Evolutionary conservation across 306 rosid genomes (phyloP).

Genomic region (Rosa chinensis): DNA sequence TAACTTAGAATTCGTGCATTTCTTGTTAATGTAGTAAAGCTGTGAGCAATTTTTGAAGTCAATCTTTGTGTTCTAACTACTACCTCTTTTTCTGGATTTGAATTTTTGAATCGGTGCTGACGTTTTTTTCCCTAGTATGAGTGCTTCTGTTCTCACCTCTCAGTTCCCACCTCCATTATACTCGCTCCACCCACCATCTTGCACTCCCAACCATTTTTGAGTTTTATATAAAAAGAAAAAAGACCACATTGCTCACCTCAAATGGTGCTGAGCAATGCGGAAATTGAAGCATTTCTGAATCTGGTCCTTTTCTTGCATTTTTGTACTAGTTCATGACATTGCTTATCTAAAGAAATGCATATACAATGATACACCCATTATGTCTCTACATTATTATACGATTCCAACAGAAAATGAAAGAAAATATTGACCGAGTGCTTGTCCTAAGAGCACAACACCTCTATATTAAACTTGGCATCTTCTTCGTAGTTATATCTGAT

Average conservation of each 20-base stretch:
- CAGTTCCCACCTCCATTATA: conserved; percentile 3
- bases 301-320: neutral
- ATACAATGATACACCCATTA: neutral
- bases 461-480: neutral
- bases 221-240: neutral
- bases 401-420: neutral
- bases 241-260: neutral
- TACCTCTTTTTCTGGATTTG: neutral
- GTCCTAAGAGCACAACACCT: neutral
- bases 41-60: neutral
- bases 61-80: neutral
- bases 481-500: neutral
- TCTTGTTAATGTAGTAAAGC: neutral
- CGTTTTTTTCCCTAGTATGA: neutral
- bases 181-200: neutral
- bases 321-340: neutral
- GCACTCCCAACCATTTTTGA: neutral
- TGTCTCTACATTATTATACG: neutral
- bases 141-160: neutral
- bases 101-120: neutral
- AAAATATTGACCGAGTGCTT: neutral
- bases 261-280: neutral
- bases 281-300: neutral
- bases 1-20: neutral
- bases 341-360: neutral